Conservation (phyloP, 1,284 basidiomycete species). For the Marasmius tenuissimus region DNA sequence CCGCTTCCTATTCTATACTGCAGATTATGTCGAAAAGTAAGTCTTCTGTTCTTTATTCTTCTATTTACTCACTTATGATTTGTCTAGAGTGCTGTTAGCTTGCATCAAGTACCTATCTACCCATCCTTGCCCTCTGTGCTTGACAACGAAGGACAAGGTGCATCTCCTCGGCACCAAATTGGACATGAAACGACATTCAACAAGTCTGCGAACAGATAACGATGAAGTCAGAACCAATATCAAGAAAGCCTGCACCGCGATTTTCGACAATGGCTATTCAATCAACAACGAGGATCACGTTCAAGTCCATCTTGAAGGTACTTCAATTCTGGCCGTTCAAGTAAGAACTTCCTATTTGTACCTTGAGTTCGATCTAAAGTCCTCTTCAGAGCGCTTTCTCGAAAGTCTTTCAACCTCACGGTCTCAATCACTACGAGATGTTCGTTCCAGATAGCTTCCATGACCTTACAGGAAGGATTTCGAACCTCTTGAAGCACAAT, state of each 20-base stretch:
- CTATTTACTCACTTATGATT: too few relatives aligned
- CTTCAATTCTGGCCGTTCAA: constrained; percentile 5
- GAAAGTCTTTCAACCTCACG: not conserved
- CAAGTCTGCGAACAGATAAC: constrained; percentile 14
- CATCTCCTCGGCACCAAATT: not conserved
- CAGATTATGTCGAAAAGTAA: constrained; percentile 39
- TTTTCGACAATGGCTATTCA: constrained; percentile 15
- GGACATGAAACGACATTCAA: not conserved
- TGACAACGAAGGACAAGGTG: not conserved
- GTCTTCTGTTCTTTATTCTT: too few relatives aligned
- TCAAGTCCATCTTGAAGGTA: constrained; percentile 8
- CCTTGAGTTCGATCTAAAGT: too few relatives aligned
- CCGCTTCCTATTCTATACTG: constrained; percentile 30
- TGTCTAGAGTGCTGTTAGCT: constrained; percentile 22
- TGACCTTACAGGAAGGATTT: not conserved
- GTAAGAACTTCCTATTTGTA: too few relatives aligned
- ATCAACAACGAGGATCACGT: constrained; percentile 13
- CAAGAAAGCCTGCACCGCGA: constrained; percentile 8
- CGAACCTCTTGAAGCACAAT: not conserved
- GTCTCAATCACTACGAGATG: not conserved
- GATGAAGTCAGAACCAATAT: not conserved
- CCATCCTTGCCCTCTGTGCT: not conserved
- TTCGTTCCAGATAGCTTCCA: not conserved
- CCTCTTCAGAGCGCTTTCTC: not conserved
- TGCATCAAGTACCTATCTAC: constrained; percentile 5